phyloP scores from a whole-genome alignment of 1,284 basidiomycete genomes.

The Puccinia coronata region DNA sequence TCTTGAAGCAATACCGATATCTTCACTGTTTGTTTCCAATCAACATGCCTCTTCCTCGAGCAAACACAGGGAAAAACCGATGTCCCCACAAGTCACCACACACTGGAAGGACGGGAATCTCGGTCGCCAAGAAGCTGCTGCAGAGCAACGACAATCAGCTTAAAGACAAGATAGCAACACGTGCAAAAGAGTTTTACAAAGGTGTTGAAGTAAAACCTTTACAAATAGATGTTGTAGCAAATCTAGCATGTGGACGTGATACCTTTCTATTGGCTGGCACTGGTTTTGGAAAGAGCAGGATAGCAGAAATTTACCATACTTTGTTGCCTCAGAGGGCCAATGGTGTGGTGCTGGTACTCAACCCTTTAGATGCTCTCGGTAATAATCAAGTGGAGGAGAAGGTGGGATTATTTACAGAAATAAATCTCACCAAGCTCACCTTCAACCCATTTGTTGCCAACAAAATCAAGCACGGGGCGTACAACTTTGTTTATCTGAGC shows the following conservation, averaged over 20 bases:
- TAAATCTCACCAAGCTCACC: background rate
- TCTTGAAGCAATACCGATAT: too few species aligned
- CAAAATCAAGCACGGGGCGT: background rate
- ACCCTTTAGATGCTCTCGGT: background rate
- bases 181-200: too few species aligned
- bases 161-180: too few species aligned
- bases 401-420: background rate
- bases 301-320: background rate
- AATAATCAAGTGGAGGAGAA: background rate
- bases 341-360: background rate
- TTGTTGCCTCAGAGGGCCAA: background rate
- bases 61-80: too few species aligned
- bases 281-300: background rate
- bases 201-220: background rate
- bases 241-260: background rate
- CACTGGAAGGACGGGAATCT: too few species aligned
- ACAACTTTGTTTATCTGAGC: background rate
- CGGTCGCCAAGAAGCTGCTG: too few species aligned
- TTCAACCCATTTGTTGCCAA: background rate
- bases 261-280: background rate
- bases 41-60: too few species aligned
- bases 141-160: too few species aligned
- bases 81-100: too few species aligned
- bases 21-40: too few species aligned
- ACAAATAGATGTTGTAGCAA: background rate